Evolutionary conservation across 768 basidiomycete species (phyloP), one percentile per base, ranked within the genome.

Genomic region (Calocybe gangraenosa): DNA sequence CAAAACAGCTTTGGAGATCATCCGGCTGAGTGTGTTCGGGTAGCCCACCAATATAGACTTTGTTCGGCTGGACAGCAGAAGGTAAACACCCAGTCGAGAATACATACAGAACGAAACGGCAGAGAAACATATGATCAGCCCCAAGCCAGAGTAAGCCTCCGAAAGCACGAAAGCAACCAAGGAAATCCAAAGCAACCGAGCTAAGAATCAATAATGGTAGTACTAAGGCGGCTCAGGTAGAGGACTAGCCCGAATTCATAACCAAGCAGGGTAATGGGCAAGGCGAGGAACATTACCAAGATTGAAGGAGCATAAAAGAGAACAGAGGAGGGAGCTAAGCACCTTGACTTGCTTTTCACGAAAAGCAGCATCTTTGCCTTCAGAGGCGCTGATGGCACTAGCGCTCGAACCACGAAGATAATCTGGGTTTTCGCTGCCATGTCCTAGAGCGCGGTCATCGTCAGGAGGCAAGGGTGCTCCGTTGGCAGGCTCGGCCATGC

Each of bases 41-140:
- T 49, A 92, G 77, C 53, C 89, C 88, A 61, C 90, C 90, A 61
- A 93, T 81, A 64, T 93, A 93, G 65, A 93, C 84, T 71, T 93
- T 93, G 71, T 90, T 91, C 71, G 88, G 84, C 88, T 92, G 78
- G 71, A 74, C 71, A 73, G 76, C 74, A 78, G 69, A 80, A 74
- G 65, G 76, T 82, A 71, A 83, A 81, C 80, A 81, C 78, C 70
- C 68, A 71, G 75, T 75, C 63, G 68, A 76, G 69, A 74, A 52
- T 52, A 48, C 64, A 69, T 64, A 64, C 65, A 62, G 56, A 63
- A 42, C 63, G 60, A 73, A 71, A 71, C 69, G 75, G 59, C 65
- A 69, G 62, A 71, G 74, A 65, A 70, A 71, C 65, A 65, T 65
- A 67, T 14, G 67, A 68, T 65, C 64, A 63, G 68, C 65, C 61